Evolutionary conservation across 257 asterid species (phyloP), one percentile per base, ranked within the genome.

Genomic region (Linaria vulgaris): DNA sequence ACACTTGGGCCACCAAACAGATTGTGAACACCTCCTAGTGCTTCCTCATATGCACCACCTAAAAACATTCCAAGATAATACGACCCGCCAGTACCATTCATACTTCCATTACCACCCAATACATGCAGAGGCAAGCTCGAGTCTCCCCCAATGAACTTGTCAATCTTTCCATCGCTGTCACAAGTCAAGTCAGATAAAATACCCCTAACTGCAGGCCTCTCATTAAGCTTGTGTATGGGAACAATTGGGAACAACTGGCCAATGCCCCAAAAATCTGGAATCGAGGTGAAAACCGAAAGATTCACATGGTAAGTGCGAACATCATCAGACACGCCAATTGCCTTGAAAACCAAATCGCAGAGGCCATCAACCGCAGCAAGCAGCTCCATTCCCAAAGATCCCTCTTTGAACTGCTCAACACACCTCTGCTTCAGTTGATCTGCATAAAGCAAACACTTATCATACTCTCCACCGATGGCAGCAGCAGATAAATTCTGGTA

Each of bases 1-100:
- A 87, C 86, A 16, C 97, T 90, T 0, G 99, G 95, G 6, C 95
- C 90, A 15, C 95, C 97, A 22, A 94, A 94, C 16, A 94, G 80
- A 78, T 94, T 94, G 78, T 94, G 99, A 49, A 79, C 61, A 4
- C 96, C 96, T 0, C 97, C 99, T 0, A 94, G 84, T 1, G 99
- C 95, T 77, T 94, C 97, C 79, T 90, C 86, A 24, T 94, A 94
- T 50, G 99, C 99, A 68, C 99, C 99, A 3, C 97, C 99, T 56
- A 87, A 73, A 62, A 94, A 90, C 96, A 90, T 94, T 24, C 99
- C 99, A 20, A 90, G 64, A 70, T 82, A 94, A 70, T 94, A 87
- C 0, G 78, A 30, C 4, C 76, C 79, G 0, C 82, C 64, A 46
- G 70, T 61, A 3, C 73, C 80, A 59, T 55, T 64, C 6, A 63